Evolutionary conservation across 2,329 filamentous ascomycete genomes (phyloP).

Genomic region (Fusarium virguliforme): DNA sequence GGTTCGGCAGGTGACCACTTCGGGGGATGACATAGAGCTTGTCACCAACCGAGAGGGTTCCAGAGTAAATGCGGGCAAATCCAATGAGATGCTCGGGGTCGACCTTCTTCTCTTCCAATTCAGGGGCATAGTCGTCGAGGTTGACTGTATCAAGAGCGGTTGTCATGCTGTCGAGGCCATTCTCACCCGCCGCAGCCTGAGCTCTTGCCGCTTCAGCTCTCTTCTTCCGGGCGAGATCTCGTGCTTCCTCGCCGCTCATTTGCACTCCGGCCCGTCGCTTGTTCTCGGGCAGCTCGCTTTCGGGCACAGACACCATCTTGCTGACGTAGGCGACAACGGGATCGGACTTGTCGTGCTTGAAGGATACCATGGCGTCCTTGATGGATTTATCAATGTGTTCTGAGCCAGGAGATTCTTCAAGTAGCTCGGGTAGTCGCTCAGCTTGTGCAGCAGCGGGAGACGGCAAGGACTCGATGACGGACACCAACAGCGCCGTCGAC

Average conservation of each 20-base stretch:
- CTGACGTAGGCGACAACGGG: slow-evolving; percentile 96
- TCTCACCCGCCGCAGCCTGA: slow-evolving; percentile 71
- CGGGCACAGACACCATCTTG: slow-evolving; percentile 97
- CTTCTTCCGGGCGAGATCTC: slow-evolving; percentile 89
- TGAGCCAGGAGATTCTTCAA: slow-evolving; percentile 85
- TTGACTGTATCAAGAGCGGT: slow-evolving; percentile 74
- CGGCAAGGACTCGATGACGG: slow-evolving; percentile 92
- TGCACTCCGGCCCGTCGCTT: slow-evolving; percentile 77
- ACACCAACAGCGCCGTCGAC: slow-evolving; percentile 92
- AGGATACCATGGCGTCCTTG: slow-evolving; percentile 85
- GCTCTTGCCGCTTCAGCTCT: slow-evolving; percentile 88
- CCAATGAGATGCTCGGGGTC: slow-evolving; percentile 93
- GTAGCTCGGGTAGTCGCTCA: slow-evolving; percentile 82
- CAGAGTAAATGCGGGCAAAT: slow-evolving; percentile 94
- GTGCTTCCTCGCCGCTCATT: slow-evolving; percentile 90
- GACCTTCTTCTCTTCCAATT: slow-evolving; percentile 70
- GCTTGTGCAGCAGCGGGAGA: slow-evolving; percentile 87
- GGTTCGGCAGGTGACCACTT: slow-evolving; percentile 91
- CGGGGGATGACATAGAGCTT: slow-evolving; percentile 89
- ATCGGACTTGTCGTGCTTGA: slow-evolving; percentile 78
- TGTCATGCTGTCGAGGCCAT: slow-evolving; percentile 71
- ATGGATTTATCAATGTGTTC: slow-evolving; percentile 78
- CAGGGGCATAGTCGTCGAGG: slow-evolving; percentile 68
- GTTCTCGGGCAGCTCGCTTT: slow-evolving; percentile 92
- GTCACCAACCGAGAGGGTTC: slow-evolving; percentile 90